Evolutionary conservation across 2,329 filamentous ascomycete species (phyloP), one percentile per base, ranked within the genome.

Genomic region (Aspergillus pseudoterreus): DNA sequence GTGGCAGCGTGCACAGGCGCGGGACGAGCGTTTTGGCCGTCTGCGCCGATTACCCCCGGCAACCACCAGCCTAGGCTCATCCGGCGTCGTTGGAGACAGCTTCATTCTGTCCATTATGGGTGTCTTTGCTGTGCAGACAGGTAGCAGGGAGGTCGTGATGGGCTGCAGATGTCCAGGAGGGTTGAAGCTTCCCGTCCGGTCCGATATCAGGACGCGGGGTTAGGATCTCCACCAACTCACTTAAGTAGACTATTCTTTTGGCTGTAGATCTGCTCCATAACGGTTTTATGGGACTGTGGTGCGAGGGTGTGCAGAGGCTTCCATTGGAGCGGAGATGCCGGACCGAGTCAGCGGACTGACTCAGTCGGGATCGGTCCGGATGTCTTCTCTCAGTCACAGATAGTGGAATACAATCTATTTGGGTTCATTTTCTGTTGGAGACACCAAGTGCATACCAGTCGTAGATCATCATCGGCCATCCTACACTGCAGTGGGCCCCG

Each of bases 1-100:
- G 24, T 56, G 51, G 19, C 54, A 53, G 43, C 51, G 51, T 15
- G 44, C 32, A 33, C 54, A 56, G 35, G 54, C 54, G 17, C 54
- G 54, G 22, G 54, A 46, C 14, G 54, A 49, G 14, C 54, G 54
- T 38, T 46, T 49, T 6, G 39, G 19, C 19, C 39, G 39, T 22
- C 17, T 22, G 11, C 39, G 39, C 39, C 3, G 39, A 22, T 22
- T 21, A 6, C 5, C 2, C 11, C 22, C 39, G 14, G 15, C 14
- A 15, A 17, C 8, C 35, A n/a, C 35, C 14, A 38, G 8, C 3
- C 35, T 14, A 3, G 35, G 6, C 11, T 38, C 35, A 5, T n/a
- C 14, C 12, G 35, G n/a, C 15, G 35, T 17, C 15, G 15, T 38
- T 14, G n/a, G 14, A 17, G 35, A 11, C 14, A 2, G 4, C 14